Evolutionary conservation across 2,329 filamentous ascomycete species (phyloP).

Genomic region (Venturia effusa): DNA sequence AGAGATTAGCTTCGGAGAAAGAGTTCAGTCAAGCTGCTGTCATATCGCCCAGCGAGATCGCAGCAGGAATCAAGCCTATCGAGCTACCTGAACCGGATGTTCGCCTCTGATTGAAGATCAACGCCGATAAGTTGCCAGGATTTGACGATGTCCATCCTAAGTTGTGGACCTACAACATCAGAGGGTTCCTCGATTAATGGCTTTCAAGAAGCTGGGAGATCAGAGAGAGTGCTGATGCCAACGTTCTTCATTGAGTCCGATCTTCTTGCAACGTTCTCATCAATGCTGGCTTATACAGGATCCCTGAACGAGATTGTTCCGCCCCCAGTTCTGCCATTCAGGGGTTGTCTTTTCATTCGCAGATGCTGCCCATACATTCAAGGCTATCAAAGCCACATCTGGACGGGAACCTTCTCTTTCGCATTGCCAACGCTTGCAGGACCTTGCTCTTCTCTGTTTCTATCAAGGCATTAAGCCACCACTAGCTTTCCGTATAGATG

Average conservation of each 20-base stretch:
- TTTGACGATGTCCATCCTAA: too few species aligned
- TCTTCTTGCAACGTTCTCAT: background rate
- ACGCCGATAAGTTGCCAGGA: too few species aligned
- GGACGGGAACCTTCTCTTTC: constrained; percentile 31
- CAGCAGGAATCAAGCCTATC: too few species aligned
- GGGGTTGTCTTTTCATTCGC: constrained; percentile 23
- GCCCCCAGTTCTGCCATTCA: constrained; percentile 19
- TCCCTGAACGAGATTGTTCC: constrained; percentile 22
- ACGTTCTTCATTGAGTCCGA: background rate
- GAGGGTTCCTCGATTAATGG: too few species aligned
- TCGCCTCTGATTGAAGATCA: too few species aligned
- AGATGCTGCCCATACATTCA: constrained; percentile 19
- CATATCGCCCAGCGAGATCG: too few species aligned
- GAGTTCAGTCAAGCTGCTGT: too few species aligned
- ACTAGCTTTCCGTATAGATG: constrained; percentile 26
- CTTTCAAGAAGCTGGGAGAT: too few species aligned
- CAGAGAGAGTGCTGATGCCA: too few species aligned
- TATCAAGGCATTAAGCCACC: constrained; percentile 31
- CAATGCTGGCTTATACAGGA: background rate
- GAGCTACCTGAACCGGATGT: too few species aligned
- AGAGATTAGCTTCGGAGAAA: too few species aligned
- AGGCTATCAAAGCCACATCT: constrained; percentile 25
- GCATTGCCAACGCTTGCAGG: constrained; percentile 29
- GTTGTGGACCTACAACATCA: too few species aligned
- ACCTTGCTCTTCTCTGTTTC: constrained; percentile 26